Conservation (phyloP, 23 red algal species). For the Gracilaria vermiculophylla region DNA sequence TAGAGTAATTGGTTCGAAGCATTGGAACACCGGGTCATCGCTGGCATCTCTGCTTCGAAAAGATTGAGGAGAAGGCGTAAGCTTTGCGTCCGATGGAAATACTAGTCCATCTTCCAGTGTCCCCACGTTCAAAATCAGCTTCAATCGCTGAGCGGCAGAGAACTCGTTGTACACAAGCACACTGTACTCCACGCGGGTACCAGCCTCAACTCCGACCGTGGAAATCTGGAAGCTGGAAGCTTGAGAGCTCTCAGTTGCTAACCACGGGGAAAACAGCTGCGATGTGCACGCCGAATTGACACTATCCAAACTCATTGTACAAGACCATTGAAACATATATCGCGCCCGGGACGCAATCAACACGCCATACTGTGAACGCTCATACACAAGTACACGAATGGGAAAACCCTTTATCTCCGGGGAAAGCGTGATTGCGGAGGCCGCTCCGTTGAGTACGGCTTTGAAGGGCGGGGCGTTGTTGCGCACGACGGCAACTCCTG, state of each 20-base stretch:
- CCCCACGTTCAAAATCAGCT: neutral
- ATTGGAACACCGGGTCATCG: neutral
- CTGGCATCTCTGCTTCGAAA: too few species aligned
- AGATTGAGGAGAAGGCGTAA: neutral
- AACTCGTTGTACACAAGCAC: neutral
- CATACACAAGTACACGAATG: neutral
- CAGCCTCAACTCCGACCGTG: neutral
- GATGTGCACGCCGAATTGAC: neutral
- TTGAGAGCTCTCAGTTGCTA: neutral
- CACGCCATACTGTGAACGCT: neutral
- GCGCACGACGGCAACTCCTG: neutral
- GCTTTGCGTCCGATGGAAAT: conserved; percentile 1
- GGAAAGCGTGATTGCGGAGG: neutral
- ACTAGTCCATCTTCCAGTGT: too few species aligned
- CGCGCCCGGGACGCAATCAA: neutral
- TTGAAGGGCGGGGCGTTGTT: neutral
- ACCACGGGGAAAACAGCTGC: conserved; percentile 19
- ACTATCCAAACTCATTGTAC: neutral
- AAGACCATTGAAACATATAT: neutral
- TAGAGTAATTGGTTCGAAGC: neutral
- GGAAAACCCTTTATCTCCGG: neutral
- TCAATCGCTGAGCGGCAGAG: neutral
- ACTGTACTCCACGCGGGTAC: neutral
- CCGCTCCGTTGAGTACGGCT: conserved; percentile 7
- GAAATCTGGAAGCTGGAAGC: conserved; percentile 4